A percentile compares a stretch with the other conserved stretches of the same genome.
These are phyloP conservation scores for Vitis hybrid DNA, from an alignment of 177 flowering plant species.

Conservation along the genomic window DNA sequence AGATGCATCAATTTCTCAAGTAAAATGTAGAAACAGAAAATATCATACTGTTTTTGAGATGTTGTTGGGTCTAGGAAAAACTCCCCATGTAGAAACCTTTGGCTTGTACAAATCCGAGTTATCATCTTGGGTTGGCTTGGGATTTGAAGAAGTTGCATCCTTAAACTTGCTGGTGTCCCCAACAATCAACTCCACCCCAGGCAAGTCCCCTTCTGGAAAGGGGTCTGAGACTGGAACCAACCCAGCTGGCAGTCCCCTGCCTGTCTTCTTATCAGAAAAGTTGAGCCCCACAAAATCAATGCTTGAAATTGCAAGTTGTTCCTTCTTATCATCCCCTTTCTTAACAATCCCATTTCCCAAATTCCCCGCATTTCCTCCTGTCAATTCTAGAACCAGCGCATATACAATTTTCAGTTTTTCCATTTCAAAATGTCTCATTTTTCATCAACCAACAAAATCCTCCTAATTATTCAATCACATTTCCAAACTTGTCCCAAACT, in stretches of 20 bases:
- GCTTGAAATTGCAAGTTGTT: slow-evolving; percentile 45
- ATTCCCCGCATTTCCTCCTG: slow-evolving; percentile 19
- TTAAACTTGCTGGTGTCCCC: slow-evolving; percentile 74
- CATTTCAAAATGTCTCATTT: not conserved
- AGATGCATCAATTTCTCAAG: not conserved
- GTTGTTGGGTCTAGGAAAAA: slow-evolving; percentile 86
- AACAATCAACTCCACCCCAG: slow-evolving; percentile 79
- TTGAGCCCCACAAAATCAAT: slow-evolving; percentile 77
- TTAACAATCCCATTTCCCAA: slow-evolving; percentile 18
- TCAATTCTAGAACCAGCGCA: slow-evolving; percentile 25
- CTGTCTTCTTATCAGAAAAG: slow-evolving; percentile 73
- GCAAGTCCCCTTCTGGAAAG: slow-evolving; percentile 57
- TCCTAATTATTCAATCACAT: not conserved
- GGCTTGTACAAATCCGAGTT: slow-evolving; percentile 70
- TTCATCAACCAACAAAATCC: not conserved
- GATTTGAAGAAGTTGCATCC: slow-evolving; percentile 17
- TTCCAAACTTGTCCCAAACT: no score
- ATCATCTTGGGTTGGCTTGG: slow-evolving; percentile 35
- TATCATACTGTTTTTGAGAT: slow-evolving; percentile 77
- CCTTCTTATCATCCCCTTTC: slow-evolving; percentile 38
- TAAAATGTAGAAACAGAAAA: not conserved
- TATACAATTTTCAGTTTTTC: not conserved
- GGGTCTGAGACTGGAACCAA: slow-evolving; percentile 58
- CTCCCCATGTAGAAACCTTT: slow-evolving; percentile 96
- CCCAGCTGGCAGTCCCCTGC: slow-evolving; percentile 79